phyloP scores from a whole-genome alignment of 1,284 basidiomycete genomes.

The Ceratobasidium sp. region DNA sequence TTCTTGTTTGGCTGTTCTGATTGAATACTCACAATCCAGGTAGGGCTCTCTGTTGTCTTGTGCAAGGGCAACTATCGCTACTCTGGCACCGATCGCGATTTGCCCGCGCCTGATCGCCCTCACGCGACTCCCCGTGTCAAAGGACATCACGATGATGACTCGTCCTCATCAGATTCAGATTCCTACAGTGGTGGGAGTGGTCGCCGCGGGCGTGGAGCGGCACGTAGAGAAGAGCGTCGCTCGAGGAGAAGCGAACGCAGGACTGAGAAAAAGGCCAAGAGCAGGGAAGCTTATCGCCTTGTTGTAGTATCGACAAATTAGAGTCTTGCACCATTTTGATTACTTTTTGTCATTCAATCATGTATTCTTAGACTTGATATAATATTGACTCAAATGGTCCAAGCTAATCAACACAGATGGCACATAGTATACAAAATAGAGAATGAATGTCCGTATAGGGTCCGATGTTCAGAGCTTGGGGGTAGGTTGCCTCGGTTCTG shows the following conservation, averaged over 20 bases:
- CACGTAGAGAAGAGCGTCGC: conserved; percentile 14
- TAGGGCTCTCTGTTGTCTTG: conserved; percentile 10
- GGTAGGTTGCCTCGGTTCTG: conserved; percentile 10
- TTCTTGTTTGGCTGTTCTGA: background rate
- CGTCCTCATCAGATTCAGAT: conserved; percentile 14
- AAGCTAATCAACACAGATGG: conserved; percentile 10
- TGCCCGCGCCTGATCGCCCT: conserved; percentile 13
- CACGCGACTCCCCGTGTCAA: background rate
- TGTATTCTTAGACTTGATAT: conserved; percentile 5
- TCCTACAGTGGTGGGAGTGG: background rate
- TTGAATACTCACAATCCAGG: background rate
- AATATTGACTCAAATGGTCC: conserved; percentile 10
- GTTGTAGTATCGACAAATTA: conserved; percentile 9
- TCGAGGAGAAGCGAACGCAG: background rate
- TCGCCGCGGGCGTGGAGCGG: background rate
- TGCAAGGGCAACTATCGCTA: conserved; percentile 8
- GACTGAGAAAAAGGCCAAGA: background rate
- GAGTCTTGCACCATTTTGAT: background rate
- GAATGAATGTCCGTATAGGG: background rate
- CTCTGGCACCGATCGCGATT: background rate
- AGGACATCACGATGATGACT: background rate
- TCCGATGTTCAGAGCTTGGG: conserved; percentile 10
- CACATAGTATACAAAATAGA: conserved; percentile 11
- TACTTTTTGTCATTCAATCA: background rate
- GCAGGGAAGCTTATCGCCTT: background rate